Conservation (phyloP, 768 basidiomycete genomes). For the Kwoniella heveanensis region DNA sequence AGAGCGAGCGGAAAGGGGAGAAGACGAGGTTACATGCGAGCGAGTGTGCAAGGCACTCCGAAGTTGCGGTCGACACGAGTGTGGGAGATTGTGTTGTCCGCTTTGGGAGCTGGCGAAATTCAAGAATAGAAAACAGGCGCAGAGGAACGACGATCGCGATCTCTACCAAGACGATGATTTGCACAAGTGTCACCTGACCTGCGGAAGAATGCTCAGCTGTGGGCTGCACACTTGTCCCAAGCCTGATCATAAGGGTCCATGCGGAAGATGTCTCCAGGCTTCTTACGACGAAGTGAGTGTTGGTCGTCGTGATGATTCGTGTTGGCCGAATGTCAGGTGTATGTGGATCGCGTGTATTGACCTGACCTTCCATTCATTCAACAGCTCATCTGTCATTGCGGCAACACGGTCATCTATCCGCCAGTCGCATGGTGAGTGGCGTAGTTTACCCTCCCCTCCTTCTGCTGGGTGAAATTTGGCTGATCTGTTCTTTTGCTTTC, state of each 20-base stretch:
- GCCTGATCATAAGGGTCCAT: constrained; percentile 78
- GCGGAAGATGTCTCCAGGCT: constrained; percentile 80
- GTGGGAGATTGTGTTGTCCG: constrained; percentile 83
- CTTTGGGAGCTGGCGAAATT: constrained; percentile 69
- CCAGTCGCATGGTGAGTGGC: constrained; percentile 75
- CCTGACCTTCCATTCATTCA: too few species aligned
- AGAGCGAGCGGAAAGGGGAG: constrained; percentile 52
- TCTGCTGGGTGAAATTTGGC: neutral
- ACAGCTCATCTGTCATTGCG: constrained; percentile 80
- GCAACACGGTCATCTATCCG: constrained; percentile 65
- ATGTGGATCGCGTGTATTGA: too few species aligned
- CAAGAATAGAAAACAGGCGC: constrained; percentile 56
- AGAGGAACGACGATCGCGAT: constrained; percentile 62
- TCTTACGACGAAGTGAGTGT: constrained; percentile 84
- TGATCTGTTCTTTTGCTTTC: neutral
- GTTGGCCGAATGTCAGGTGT: too few species aligned
- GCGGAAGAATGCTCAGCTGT: constrained; percentile 68
- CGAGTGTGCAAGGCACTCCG: constrained; percentile 74
- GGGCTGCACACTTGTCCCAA: constrained; percentile 78
- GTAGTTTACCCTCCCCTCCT: neutral
- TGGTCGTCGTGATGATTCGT: too few species aligned
- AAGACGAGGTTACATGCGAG: constrained; percentile 73
- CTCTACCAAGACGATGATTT: constrained; percentile 59
- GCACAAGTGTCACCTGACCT: constrained; percentile 82
- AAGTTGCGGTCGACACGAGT: constrained; percentile 82